Conservation (phyloP, 805 yeast genomes). For the Hermanozyma aechmeae region DNA sequence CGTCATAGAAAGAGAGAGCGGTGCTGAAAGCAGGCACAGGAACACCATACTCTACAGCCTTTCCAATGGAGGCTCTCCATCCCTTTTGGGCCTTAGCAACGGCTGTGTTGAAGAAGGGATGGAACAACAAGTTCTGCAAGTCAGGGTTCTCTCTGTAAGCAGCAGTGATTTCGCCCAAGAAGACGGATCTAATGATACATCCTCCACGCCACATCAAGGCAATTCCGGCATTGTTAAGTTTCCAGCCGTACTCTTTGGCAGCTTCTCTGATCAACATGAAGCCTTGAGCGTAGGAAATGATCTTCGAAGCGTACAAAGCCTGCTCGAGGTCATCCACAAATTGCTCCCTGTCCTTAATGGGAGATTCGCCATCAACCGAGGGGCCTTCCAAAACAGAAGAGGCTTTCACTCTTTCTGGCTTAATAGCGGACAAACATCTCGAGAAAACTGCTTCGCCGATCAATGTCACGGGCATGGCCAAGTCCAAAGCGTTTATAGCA, state of each 20-base stretch:
- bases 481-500: conserved; percentile 93
- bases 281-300: conserved; percentile 98
- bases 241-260: conserved; percentile 94
- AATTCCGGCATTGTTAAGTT: conserved; percentile 94
- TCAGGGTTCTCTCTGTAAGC: conserved; percentile 93
- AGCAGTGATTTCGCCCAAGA: conserved; percentile 92
- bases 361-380: conserved; percentile 46
- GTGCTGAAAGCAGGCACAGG: conserved; percentile 98
- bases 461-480: conserved; percentile 96
- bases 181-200: conserved; percentile 97
- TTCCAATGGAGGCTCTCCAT: conserved; percentile 84
- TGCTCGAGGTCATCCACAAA: conserved; percentile 93
- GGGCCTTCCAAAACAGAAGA: conserved; percentile 78
- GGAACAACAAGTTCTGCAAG: conserved; percentile 90
- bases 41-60: conserved; percentile 77
- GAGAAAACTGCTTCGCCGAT: conserved; percentile 98
- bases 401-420: conserved; percentile 85
- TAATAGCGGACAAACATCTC: conserved; percentile 90
- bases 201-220: conserved; percentile 99
- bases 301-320: conserved; percentile 97
- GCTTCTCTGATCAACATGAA: conserved; percentile 99
- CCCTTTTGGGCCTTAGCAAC: conserved; percentile 88
- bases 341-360: conserved; percentile 64
- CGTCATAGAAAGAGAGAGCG: conserved; percentile 96
- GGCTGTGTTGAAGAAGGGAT: conserved; percentile 89